Evolutionary conservation across 2,329 filamentous ascomycete genomes (phyloP).

Genomic region (Pseudogymnoascus sp.): DNA sequence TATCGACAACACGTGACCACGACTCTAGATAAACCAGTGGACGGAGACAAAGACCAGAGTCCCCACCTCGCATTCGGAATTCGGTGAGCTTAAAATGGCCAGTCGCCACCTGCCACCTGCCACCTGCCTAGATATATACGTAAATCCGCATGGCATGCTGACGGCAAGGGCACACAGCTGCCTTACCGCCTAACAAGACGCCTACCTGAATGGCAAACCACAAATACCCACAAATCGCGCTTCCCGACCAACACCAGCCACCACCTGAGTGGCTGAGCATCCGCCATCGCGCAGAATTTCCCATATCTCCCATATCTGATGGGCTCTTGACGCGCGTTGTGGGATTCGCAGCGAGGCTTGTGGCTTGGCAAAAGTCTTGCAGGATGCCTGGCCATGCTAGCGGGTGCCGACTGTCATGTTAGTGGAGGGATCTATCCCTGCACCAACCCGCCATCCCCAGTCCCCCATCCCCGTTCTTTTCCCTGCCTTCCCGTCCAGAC

Average conservation of each 20-base stretch:
- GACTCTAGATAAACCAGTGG: neutral
- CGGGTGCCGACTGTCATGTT: neutral
- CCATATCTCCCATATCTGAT: neutral
- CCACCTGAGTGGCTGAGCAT: neutral
- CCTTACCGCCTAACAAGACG: slow-evolving; percentile 2
- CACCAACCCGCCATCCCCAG: neutral
- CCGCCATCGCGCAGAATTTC: neutral
- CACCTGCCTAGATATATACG: neutral
- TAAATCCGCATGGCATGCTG: neutral
- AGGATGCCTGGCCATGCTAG: neutral
- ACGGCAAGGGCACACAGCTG: neutral
- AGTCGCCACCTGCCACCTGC: neutral
- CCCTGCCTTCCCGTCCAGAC: neutral
- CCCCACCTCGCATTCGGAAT: neutral
- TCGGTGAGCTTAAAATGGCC: neutral
- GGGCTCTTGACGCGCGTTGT: neutral
- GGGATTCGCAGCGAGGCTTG: neutral
- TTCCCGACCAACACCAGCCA: neutral
- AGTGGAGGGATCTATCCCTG: neutral
- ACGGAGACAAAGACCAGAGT: neutral
- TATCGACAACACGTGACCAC: neutral
- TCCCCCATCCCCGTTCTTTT: neutral
- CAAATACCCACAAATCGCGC: neutral
- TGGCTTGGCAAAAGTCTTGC: slow-evolving; percentile 1
- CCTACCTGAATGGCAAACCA: neutral